These are phyloP conservation scores for Trichoderma afroharzianum DNA, from an alignment of 2,329 filamentous ascomycete species.

Conservation along the genomic window DNA sequence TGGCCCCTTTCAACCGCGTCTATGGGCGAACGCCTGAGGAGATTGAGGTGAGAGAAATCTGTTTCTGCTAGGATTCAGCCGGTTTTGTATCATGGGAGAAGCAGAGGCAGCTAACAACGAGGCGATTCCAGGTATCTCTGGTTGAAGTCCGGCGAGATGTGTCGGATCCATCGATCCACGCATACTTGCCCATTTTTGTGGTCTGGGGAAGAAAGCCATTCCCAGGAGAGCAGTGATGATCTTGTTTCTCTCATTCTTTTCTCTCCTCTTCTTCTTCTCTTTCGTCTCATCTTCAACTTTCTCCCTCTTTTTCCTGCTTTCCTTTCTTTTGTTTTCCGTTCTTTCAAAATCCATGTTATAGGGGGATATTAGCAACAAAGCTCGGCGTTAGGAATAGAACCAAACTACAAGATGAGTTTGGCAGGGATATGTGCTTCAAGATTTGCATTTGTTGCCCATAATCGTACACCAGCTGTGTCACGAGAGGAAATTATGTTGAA, in stretches of 20 bases:
- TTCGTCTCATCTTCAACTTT: background rate
- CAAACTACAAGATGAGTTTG: background rate
- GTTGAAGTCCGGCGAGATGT: constrained; percentile 48
- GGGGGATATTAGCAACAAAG: background rate
- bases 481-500: background rate
- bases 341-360: background rate
- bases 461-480: background rate
- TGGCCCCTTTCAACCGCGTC: constrained; percentile 40
- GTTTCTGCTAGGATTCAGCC: background rate
- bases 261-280: background rate
- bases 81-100: background rate
- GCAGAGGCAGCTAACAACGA: background rate
- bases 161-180: constrained; percentile 44
- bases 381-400: background rate
- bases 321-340: background rate
- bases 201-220: constrained; percentile 50
- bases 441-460: background rate
- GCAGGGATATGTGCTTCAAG: background rate
- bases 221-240: background rate
- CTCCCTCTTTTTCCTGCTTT: background rate
- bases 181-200: constrained; percentile 48
- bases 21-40: constrained; percentile 41
- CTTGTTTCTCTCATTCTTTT: background rate
- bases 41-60: constrained; percentile 41
- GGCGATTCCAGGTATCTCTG: constrained; percentile 39